phyloP scores from a whole-genome alignment of 805 yeast genomes.

The Candida ulmi region DNA sequence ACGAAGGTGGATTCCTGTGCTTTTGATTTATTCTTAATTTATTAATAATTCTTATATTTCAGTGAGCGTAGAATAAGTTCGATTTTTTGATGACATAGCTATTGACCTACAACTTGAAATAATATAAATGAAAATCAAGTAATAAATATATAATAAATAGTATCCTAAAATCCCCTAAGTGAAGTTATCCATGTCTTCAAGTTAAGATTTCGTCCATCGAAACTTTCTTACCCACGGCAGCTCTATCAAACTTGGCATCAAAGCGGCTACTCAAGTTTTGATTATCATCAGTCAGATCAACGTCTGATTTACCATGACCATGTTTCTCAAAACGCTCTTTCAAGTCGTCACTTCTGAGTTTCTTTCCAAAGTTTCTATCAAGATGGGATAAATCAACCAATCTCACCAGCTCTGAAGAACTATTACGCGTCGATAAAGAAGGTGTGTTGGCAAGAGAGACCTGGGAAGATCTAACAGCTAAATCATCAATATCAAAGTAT shows the following conservation, averaged over 20 bases:
- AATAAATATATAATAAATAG: too few relatives aligned
- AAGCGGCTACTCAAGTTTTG: slow-evolving; percentile 22
- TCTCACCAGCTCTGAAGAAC: slow-evolving; percentile 8
- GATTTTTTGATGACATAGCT: too few relatives aligned
- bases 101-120: too few relatives aligned
- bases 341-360: slow-evolving; percentile 15
- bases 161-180: too few relatives aligned
- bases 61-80: too few relatives aligned
- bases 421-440: slow-evolving; percentile 10
- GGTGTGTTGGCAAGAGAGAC: slow-evolving; percentile 26
- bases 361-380: slow-evolving; percentile 18
- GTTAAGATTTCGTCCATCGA: slow-evolving; percentile 13
- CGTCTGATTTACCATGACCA: slow-evolving; percentile 4
- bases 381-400: slow-evolving; percentile 3
- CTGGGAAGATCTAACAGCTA: slow-evolving; percentile 51
- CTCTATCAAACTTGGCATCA: slow-evolving; percentile 35
- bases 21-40: too few relatives aligned
- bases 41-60: too few relatives aligned
- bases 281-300: slow-evolving; percentile 1
- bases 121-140: too few relatives aligned
- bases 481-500: slow-evolving; percentile 66
- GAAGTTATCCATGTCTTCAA: too few relatives aligned
- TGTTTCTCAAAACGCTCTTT: slow-evolving; percentile 17
- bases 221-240: slow-evolving; percentile 34
- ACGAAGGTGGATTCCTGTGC: too few relatives aligned